Evolutionary conservation across 352 stramenopile genomes (phyloP).

Genomic region (Phytophthora citrophthora): DNA sequence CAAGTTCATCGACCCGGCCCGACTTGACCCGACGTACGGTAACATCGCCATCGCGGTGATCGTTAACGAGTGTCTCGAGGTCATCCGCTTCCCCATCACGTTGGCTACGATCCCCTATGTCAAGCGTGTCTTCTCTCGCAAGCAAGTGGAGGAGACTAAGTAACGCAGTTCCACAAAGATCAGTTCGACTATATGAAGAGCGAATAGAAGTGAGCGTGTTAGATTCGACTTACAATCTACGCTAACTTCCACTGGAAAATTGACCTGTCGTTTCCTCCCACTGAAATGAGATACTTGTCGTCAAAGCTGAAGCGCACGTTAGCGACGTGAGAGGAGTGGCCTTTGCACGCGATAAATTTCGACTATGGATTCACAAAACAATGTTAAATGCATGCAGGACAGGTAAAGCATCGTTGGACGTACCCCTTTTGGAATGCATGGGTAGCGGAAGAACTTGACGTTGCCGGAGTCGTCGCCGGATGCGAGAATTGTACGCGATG

Average conservation of each 20-base stretch:
- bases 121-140: slow-evolving; percentile 71
- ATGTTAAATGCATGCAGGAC: slow-evolving; percentile 1
- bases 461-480: slow-evolving; percentile 82
- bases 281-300: slow-evolving; percentile 84
- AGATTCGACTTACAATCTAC: slow-evolving; percentile 17
- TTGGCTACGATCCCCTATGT: slow-evolving; percentile 83
- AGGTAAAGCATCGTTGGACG: slow-evolving; percentile 7
- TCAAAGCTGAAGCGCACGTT: slow-evolving; percentile 85
- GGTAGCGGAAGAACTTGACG: slow-evolving; percentile 91
- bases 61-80: slow-evolving; percentile 87
- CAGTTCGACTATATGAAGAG: slow-evolving; percentile 5
- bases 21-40: slow-evolving; percentile 84
- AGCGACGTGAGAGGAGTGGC: slow-evolving; percentile 85
- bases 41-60: slow-evolving; percentile 88
- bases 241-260: slow-evolving; percentile 88
- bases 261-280: slow-evolving; percentile 83
- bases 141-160: slow-evolving; percentile 42
- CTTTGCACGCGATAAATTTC: slow-evolving; percentile 56
- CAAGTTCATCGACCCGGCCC: slow-evolving; percentile 71
- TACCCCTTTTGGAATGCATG: slow-evolving; percentile 73
- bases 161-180: slow-evolving; percentile 16
- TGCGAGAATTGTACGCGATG: slow-evolving; percentile 72
- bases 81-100: slow-evolving; percentile 86
- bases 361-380: slow-evolving; percentile 33
- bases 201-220: slow-evolving; percentile 24